Evolutionary conservation across 495 filamentous ascomycete genomes (phyloP).

Genomic region (Talaromyces ruber): DNA sequence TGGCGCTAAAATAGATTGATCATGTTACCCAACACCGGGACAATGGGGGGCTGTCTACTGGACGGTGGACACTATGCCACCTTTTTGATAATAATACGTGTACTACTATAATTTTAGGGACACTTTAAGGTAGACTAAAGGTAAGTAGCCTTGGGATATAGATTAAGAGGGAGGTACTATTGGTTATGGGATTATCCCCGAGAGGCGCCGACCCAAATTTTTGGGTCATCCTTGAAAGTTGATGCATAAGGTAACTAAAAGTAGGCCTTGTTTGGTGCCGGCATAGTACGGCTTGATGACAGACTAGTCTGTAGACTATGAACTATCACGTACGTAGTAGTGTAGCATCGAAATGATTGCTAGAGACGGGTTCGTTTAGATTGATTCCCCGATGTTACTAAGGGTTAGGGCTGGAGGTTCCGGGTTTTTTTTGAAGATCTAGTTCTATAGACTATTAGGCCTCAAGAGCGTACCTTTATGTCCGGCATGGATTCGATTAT

Average conservation of each 20-base stretch:
- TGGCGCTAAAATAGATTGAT: slow-evolving; percentile 1
- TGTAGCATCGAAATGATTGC: too few relatives aligned
- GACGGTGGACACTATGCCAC: not conserved
- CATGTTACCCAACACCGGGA: not conserved
- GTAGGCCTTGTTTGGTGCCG: too few relatives aligned
- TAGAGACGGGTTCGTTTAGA: not conserved
- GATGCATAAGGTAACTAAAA: not conserved
- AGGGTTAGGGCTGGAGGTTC: not conserved
- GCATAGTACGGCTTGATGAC: too few relatives aligned
- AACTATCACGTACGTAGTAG: too few relatives aligned
- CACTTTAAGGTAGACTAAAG: not conserved
- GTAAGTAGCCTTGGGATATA: not conserved
- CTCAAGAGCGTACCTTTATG: too few relatives aligned
- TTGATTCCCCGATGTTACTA: not conserved
- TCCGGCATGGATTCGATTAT: too few relatives aligned
- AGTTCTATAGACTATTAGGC: too few relatives aligned
- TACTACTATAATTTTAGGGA: not conserved
- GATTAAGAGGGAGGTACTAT: not conserved
- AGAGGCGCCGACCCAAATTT: not conserved
- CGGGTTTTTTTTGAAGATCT: too few relatives aligned
- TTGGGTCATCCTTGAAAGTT: not conserved
- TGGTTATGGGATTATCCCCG: not conserved
- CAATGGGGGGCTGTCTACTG: not conserved
- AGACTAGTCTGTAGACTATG: not conserved
- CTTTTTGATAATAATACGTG: not conserved